These are phyloP conservation scores for Penicillium bialowiezense DNA, from an alignment of 495 filamentous ascomycete species.

Conservation along the genomic window DNA sequence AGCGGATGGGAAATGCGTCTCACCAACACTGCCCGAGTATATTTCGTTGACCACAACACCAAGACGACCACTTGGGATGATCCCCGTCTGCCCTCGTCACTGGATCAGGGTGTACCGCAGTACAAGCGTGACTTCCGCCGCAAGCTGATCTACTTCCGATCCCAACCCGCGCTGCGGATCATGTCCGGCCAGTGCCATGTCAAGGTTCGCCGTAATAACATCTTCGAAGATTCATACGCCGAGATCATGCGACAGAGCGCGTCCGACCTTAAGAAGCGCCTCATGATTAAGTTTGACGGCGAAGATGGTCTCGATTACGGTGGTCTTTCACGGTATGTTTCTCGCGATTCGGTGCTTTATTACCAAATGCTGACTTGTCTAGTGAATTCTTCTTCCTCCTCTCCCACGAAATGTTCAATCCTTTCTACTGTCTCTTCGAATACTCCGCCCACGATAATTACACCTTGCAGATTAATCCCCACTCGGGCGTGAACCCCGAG, in stretches of 20 bases:
- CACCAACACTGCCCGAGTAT: conserved; percentile 95
- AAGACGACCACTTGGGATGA: conserved; percentile 99
- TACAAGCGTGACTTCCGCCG: conserved; percentile 98
- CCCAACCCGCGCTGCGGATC: conserved; percentile 93
- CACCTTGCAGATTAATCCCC: conserved; percentile 98
- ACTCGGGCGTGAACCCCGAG: conserved; percentile 98
- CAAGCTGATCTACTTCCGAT: conserved; percentile 98
- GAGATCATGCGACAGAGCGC: conserved; percentile 97
- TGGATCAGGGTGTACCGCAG: conserved; percentile 98
- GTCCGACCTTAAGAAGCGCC: conserved; percentile 92
- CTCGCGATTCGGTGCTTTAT: neutral
- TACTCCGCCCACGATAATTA: conserved; percentile 99
- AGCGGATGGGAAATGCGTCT: conserved; percentile 99
- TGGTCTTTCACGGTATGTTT: conserved; percentile 76
- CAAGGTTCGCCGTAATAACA: conserved; percentile 93
- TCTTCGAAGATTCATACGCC: conserved; percentile 98
- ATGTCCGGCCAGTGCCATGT: conserved; percentile 96
- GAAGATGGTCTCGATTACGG: conserved; percentile 98
- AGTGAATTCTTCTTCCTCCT: conserved; percentile 99
- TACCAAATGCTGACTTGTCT: conserved; percentile 16
- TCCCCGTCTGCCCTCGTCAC: conserved; percentile 86
- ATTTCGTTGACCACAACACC: conserved; percentile 99
- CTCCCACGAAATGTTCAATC: conserved; percentile 99
- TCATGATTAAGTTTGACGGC: conserved; percentile 99
- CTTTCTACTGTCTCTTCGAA: conserved; percentile 99